Percentiles rank a stretch among this genome's conserved stretches.
Conservation (phyloP, 1,139 yeast species). For the Pichiaceae sp. region DNA sequence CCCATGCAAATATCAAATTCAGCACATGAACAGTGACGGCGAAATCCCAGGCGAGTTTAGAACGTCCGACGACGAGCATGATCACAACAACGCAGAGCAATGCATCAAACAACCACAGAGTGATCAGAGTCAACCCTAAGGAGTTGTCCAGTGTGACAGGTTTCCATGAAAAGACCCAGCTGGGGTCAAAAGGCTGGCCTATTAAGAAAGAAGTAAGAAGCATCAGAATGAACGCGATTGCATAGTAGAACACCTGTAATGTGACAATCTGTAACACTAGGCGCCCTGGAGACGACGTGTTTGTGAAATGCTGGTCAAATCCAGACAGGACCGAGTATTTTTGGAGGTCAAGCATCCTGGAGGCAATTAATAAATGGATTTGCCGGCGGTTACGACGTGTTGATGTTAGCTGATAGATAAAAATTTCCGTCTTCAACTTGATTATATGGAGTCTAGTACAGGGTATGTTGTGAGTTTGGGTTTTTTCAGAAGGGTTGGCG, state of each 20-base stretch:
- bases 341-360: neutral
- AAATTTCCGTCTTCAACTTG: too few relatives aligned
- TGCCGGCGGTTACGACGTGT: too few relatives aligned
- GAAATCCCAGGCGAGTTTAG: conserved; percentile 93
- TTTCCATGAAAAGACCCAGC: conserved; percentile 81
- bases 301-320: conserved; percentile 10
- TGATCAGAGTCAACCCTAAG: conserved; percentile 64
- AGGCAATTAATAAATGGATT: too few relatives aligned
- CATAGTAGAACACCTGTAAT: conserved; percentile 59
- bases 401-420: too few relatives aligned
- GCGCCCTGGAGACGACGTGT: conserved; percentile 32
- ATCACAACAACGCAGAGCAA: conserved; percentile 71
- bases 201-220: conserved; percentile 47
- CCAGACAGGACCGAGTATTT: conserved; percentile 2
- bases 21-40: conserved; percentile 83
- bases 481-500: too few relatives aligned
- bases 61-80: conserved; percentile 82
- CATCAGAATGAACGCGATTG: conserved; percentile 51
- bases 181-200: conserved; percentile 54
- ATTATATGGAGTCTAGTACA: too few relatives aligned
- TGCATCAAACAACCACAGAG: conserved; percentile 76
- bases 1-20: conserved; percentile 63
- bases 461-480: too few relatives aligned
- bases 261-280: conserved; percentile 49
- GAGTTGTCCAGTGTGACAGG: conserved; percentile 68